phyloP scores from a whole-genome alignment of 352 stramenopile species.

The Phytophthora lateralis region DNA sequence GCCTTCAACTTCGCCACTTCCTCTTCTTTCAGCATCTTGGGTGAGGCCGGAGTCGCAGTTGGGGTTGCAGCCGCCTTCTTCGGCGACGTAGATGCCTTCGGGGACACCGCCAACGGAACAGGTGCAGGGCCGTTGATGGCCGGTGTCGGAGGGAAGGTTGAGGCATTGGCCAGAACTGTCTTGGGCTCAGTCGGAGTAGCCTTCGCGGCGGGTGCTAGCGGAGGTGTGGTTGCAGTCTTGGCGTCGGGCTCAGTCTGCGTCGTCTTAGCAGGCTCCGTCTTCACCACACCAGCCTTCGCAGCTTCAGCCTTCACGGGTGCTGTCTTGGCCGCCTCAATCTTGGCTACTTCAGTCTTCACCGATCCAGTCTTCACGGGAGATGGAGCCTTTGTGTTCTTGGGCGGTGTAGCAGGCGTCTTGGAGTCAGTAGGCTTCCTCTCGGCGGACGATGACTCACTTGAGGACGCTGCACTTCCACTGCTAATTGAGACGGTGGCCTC shows the following conservation, averaged over 20 bases:
- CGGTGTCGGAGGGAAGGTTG: constrained; percentile 29
- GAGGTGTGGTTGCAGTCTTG: constrained; percentile 9
- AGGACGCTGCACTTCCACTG: constrained; percentile 8
- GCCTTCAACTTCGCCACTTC: constrained; percentile 39
- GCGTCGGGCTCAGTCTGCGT: not conserved
- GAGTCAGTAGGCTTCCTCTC: constrained; percentile 11
- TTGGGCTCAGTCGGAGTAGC: constrained; percentile 13
- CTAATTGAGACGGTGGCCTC: constrained; percentile 10
- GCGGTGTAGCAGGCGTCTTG: constrained; percentile 11
- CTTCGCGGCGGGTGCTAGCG: constrained; percentile 2
- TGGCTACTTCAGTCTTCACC: constrained; percentile 6
- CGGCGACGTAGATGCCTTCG: constrained; percentile 14
- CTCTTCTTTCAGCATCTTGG: constrained; percentile 33
- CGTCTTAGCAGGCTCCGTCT: constrained; percentile 1
- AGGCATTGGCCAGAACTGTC: constrained; percentile 29
- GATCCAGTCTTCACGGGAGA: constrained; percentile 6
- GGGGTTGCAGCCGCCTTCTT: constrained; percentile 13
- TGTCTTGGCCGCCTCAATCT: constrained; percentile 5
- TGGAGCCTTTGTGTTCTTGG: constrained; percentile 5
- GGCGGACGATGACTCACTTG: constrained; percentile 2
- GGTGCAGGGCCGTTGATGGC: constrained; percentile 26
- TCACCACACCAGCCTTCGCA: constrained; percentile 1
- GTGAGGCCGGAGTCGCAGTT: constrained; percentile 5
- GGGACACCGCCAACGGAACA: constrained; percentile 14
- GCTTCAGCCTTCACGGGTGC: constrained; percentile 2